phyloP scores from a whole-genome alignment of 2,329 filamentous ascomycete species.

The Penicillium brevicompactum region DNA sequence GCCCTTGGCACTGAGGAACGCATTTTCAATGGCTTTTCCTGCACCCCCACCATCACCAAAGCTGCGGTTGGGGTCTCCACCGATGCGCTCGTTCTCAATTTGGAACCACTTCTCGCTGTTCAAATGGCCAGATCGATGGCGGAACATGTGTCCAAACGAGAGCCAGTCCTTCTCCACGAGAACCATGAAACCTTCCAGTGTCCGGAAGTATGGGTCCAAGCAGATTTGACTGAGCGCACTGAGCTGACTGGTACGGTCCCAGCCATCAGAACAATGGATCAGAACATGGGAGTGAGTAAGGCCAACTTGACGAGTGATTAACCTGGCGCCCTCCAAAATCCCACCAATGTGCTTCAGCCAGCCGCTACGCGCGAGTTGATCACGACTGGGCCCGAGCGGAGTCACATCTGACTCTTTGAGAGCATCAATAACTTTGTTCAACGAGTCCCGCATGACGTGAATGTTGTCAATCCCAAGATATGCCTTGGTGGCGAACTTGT shows the following conservation, averaged over 20 bases:
- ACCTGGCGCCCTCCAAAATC: constrained; percentile 78
- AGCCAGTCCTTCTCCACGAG: constrained; percentile 97
- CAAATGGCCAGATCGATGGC: constrained; percentile 83
- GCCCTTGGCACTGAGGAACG: constrained; percentile 78
- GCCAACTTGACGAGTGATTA: constrained; percentile 85
- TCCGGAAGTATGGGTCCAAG: constrained; percentile 93
- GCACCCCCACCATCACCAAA: constrained; percentile 48
- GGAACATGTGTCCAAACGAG: constrained; percentile 97
- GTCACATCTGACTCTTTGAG: constrained; percentile 92
- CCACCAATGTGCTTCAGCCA: constrained; percentile 90
- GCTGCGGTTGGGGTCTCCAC: constrained; percentile 51
- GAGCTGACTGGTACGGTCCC: constrained; percentile 95
- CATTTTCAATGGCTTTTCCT: constrained; percentile 80
- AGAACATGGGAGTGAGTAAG: constrained; percentile 92
- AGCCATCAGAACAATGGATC: constrained; percentile 97
- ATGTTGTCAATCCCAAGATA: constrained; percentile 98
- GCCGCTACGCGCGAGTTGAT: constrained; percentile 77
- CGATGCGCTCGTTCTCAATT: constrained; percentile 76
- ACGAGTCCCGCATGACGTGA: constrained; percentile 92
- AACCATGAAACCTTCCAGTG: constrained; percentile 90
- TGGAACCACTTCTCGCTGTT: constrained; percentile 94
- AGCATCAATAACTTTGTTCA: constrained; percentile 83
- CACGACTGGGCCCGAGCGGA: constrained; percentile 76
- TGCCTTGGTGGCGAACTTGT: constrained; percentile 85
- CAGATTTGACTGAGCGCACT: constrained; percentile 90